A percentile compares a stretch with the other conserved stretches of the same genome.
Evolutionary conservation across 139 green algal genomes (phyloP).

Genomic region (Coccomyxa sp.): DNA sequence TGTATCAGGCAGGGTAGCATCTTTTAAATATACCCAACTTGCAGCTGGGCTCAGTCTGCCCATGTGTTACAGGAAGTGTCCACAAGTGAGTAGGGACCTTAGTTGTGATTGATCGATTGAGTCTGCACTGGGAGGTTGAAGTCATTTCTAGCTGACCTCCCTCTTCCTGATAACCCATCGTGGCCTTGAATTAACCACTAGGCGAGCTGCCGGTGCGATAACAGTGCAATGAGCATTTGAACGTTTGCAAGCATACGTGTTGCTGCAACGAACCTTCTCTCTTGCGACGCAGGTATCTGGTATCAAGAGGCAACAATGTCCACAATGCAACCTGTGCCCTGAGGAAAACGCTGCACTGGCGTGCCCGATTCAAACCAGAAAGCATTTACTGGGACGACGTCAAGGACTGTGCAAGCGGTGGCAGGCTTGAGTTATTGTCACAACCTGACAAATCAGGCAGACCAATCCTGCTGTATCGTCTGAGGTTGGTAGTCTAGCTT

Average conservation of each 20-base stretch:
- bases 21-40: not conserved
- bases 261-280: not conserved
- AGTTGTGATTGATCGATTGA: too few relatives aligned
- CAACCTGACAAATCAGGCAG: not conserved
- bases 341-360: not conserved
- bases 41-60: too few relatives aligned
- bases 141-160: not conserved
- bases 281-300: not conserved
- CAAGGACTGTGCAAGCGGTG: not conserved
- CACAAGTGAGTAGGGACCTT: too few relatives aligned
- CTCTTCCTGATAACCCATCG: not conserved
- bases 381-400: not conserved
- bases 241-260: not conserved
- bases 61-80: too few relatives aligned
- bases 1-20: not conserved
- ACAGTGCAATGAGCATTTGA: not conserved
- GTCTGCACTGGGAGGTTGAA: too few relatives aligned
- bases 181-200: not conserved
- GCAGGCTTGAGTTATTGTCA: not conserved
- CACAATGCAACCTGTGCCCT: not conserved
- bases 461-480: not conserved
- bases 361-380: not conserved
- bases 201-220: not conserved
- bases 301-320: not conserved
- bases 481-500: not conserved